These are phyloP conservation scores for Talaromyces verruculosus DNA, from an alignment of 2,329 filamentous ascomycete genomes.

Conservation along the genomic window DNA sequence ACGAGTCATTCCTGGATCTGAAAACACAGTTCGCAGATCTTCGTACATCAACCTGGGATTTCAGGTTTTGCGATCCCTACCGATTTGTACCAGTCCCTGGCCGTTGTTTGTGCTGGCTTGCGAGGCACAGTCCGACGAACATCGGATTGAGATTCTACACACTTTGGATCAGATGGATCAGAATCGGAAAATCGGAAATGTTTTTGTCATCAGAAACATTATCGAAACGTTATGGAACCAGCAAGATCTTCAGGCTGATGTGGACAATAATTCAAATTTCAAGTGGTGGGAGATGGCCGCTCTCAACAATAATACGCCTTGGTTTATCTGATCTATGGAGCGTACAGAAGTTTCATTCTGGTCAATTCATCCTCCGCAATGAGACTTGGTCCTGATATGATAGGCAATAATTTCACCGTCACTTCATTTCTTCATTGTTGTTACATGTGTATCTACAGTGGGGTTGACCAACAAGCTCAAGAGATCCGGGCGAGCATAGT, in stretches of 20 bases:
- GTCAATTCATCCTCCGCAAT: background rate
- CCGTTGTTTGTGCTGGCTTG: conserved; percentile 16
- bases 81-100: conserved; percentile 19
- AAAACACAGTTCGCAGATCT: background rate
- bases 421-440: conserved; percentile 3
- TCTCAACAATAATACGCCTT: background rate
- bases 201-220: conserved; percentile 17
- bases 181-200: conserved; percentile 16
- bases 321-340: conserved; percentile 2
- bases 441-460: conserved; percentile 2
- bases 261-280: background rate
- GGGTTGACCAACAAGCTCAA: conserved; percentile 24
- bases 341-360: background rate
- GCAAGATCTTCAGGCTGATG: conserved; percentile 11
- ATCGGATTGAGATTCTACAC: conserved; percentile 9
- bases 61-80: background rate
- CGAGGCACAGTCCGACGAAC: conserved; percentile 11
- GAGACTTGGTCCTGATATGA: background rate
- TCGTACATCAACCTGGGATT: conserved; percentile 6
- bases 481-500: conserved; percentile 29
- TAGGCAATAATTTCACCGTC: background rate
- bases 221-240: conserved; percentile 12
- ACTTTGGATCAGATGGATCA: conserved; percentile 15
- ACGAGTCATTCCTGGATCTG: background rate
- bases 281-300: background rate